Base-by-base conservation (phyloP, 208 protist species). In the Naegleria lovaniensis region DNA sequence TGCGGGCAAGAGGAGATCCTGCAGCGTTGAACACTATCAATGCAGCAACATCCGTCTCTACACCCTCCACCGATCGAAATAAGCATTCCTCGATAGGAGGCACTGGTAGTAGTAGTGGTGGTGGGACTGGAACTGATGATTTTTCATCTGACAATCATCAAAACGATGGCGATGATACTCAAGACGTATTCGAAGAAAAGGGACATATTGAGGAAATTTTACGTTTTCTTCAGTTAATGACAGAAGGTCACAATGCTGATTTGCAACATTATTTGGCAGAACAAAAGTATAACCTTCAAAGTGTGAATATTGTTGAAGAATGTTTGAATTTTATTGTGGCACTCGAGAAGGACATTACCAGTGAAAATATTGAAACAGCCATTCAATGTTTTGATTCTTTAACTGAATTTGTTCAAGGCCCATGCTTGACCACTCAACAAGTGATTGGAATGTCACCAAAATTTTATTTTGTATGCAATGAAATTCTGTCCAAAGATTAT, bases 331-430 rank as follows among this genome's bases (percentile, higher is more conserved):
- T 51, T 86, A 29, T 86, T 51, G 15, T 86, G 0, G 83, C 36
- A 11, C 11, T 86, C 13, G 39, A 86, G 51, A 48, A 86, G 19
- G 22, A 51, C 11, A 86, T 86, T 86, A 48, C 22, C 13, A 6
- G 9, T 86, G 33, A 48, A 51, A 86, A 33, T 51, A 86, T 86
- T 75, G 83, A 88, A 22, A 90, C 95, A 16, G 75, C 96, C 22
- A 91, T 86, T 22, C 94, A 95, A 51, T 94, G 94, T 29, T 97
- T 96, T 85, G 94, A 95, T 59, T 94, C 97, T 25, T 92, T 98
- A 58, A 97, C 95, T 36, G 97, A 98, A 94, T 94, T 96, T 48
- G 97, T 95, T 93, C 97, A 98, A 91, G 97, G 97, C 0, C 97
- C 97, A 43, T 98, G 96, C 89, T 91, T 92, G 41, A 92, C 85